Conservation (phyloP, 441 rosid species). For the Syzygium syzygioides region DNA sequence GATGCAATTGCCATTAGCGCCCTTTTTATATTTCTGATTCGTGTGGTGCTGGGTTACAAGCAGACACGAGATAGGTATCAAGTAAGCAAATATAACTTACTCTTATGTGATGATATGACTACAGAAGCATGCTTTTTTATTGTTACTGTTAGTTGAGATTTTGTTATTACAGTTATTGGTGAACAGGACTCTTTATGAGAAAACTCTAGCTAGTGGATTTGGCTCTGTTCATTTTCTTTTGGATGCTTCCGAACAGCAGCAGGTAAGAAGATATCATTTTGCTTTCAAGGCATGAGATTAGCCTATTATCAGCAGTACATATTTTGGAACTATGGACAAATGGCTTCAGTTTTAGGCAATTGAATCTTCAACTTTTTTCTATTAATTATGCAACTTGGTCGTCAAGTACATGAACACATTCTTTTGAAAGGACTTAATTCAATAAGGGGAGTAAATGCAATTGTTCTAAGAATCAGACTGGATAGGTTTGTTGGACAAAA, state of each 20-base stretch:
- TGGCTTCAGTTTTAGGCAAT: not conserved
- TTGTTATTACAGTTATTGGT: constrained; percentile 64
- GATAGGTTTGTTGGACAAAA: not conserved
- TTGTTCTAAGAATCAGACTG: not conserved
- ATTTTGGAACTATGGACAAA: not conserved
- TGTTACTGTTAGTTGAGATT: not conserved
- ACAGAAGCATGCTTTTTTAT: not conserved
- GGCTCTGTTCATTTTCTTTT: constrained; percentile 94
- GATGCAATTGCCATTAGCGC: constrained; percentile 82
- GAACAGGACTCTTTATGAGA: constrained; percentile 90
- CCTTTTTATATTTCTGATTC: constrained; percentile 68
- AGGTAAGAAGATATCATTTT: constrained; percentile 36
- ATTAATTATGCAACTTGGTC: not conserved
- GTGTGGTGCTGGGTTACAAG: constrained; percentile 92
- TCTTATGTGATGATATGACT: not conserved
- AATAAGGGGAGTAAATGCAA: not conserved
- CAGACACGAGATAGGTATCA: constrained; percentile 98
- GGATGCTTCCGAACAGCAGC: constrained; percentile 97
- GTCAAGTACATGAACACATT: not conserved
- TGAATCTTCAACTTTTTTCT: not conserved
- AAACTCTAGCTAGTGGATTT: constrained; percentile 95
- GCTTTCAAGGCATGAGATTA: not conserved
- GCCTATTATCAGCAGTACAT: not conserved
- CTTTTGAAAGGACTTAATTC: not conserved
- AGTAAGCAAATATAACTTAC: constrained; percentile 34